Evolutionary conservation across 257 asterid species (phyloP).

Genomic region (Solanum pimpinellifolium): DNA sequence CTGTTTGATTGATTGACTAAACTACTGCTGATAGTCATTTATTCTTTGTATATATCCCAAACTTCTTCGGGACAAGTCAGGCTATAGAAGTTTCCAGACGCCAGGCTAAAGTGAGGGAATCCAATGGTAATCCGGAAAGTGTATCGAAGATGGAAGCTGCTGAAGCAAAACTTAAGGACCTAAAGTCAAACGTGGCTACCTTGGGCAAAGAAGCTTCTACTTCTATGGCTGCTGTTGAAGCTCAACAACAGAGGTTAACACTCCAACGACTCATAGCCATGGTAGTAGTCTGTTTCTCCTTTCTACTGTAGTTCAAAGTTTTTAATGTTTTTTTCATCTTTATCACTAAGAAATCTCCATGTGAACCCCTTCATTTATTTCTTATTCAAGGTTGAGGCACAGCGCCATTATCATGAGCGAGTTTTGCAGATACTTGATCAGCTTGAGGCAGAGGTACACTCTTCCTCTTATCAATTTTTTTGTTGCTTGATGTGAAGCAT

Average conservation of each 20-base stretch:
- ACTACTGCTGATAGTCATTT: not conserved
- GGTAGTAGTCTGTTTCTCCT: slow-evolving; percentile 18
- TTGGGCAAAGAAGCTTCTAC: slow-evolving; percentile 59
- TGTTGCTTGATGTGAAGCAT: not conserved
- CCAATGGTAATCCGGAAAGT: slow-evolving; percentile 30
- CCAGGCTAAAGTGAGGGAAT: slow-evolving; percentile 41
- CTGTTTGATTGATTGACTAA: not conserved
- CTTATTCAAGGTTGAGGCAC: slow-evolving; percentile 52
- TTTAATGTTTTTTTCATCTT: not conserved
- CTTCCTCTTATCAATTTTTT: not conserved
- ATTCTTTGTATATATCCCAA: not conserved
- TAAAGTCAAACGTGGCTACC: slow-evolving; percentile 44
- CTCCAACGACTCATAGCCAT: slow-evolving; percentile 46
- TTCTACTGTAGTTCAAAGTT: not conserved
- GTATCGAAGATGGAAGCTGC: slow-evolving; percentile 41
- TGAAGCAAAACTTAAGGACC: slow-evolving; percentile 50
- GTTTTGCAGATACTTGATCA: slow-evolving; percentile 55
- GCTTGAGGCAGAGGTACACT: slow-evolving; percentile 58
- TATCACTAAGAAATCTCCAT: not conserved
- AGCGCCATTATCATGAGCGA: slow-evolving; percentile 45
- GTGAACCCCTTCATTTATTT: not conserved
- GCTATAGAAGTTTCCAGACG: slow-evolving; percentile 60
- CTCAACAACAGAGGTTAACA: slow-evolving; percentile 57
- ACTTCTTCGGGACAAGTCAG: slow-evolving; percentile 26
- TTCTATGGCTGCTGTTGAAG: slow-evolving; percentile 63